These are phyloP conservation scores for Trametes punicea DNA, from an alignment of 768 basidiomycete species.

Conservation along the genomic window DNA sequence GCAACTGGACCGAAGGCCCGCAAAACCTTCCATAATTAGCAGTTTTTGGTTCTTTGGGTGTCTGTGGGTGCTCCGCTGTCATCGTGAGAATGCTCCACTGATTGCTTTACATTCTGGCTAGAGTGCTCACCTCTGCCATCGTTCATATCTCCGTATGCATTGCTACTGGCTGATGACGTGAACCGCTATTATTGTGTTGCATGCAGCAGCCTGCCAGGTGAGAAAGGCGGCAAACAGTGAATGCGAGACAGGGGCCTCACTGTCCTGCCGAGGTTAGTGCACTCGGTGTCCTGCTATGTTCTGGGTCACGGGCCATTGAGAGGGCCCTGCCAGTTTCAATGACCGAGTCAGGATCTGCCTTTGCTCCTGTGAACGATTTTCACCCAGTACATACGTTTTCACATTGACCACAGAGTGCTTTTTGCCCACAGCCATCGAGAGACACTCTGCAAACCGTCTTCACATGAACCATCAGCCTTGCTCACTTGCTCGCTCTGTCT, in stretches of 20 bases:
- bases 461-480: too few species aligned
- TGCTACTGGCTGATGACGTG: not conserved
- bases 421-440: too few species aligned
- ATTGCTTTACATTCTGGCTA: not conserved
- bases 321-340: too few species aligned
- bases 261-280: not conserved
- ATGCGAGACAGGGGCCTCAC: not conserved
- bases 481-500: too few species aligned
- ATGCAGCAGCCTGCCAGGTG: too few species aligned
- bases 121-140: not conserved
- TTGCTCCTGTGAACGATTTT: too few species aligned
- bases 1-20: not conserved
- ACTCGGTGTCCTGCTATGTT: too few species aligned
- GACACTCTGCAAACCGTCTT: too few species aligned
- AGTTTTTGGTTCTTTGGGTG: not conserved
- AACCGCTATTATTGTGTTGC: not conserved
- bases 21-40: not conserved
- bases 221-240: not conserved
- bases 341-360: not conserved
- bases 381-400: too few species aligned
- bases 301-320: too few species aligned
- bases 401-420: too few species aligned
- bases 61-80: not conserved
- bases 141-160: not conserved
- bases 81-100: not conserved